Conservation (phyloP, 306 rosid genomes). For the Datisca glomerata region DNA sequence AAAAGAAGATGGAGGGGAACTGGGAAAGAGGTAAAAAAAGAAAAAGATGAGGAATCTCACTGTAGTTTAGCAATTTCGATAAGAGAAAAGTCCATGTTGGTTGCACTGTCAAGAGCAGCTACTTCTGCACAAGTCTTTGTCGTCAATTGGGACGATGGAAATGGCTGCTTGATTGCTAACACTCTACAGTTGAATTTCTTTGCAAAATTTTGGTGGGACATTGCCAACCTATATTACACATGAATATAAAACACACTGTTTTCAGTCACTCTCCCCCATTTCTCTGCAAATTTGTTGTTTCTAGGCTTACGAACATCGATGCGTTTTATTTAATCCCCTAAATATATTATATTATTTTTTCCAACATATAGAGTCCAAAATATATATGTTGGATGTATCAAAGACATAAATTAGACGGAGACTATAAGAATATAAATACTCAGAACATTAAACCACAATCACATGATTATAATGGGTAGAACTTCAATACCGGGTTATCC, state of each 20-base stretch:
- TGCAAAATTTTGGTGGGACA: constrained; percentile 28
- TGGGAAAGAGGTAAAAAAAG: not conserved
- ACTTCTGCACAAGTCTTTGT: constrained; percentile 13
- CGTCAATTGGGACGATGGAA: constrained; percentile 13
- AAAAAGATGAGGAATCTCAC: constrained; percentile 29
- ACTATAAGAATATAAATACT: no score
- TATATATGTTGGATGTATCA: no score
- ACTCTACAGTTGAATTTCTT: constrained; percentile 64
- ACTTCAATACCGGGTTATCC: no score
- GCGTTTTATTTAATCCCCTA: not conserved
- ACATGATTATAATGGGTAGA: no score
- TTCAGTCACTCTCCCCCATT: constrained; percentile 11
- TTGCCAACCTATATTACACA: constrained; percentile 44
- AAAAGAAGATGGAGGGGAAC: not conserved
- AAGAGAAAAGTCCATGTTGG: constrained; percentile 72
- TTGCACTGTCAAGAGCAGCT: constrained; percentile 32
- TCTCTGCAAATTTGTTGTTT: not conserved
- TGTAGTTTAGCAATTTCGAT: constrained; percentile 41
- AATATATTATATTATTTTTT: no score
- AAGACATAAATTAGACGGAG: no score
- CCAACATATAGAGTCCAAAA: no score
- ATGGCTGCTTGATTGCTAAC: constrained; percentile 61
- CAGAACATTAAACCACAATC: no score
- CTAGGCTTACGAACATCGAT: not conserved
- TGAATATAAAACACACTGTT: constrained; percentile 21